Evolutionary conservation across 116 monocot species (phyloP).

Genomic region (Papilionanthe hybrid): DNA sequence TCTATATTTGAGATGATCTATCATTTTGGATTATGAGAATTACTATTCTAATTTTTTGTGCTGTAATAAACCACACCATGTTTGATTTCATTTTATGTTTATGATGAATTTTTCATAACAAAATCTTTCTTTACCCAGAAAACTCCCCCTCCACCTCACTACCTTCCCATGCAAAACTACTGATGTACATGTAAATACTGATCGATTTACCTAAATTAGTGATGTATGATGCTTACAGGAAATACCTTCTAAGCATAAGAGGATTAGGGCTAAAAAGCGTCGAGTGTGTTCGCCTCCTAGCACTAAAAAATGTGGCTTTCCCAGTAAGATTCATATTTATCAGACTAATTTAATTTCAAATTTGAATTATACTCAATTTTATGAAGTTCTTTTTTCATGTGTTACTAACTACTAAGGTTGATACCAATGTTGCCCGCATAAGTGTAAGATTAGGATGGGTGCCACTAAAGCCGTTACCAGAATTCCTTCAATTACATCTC

Average conservation of each 20-base stretch:
- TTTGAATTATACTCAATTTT: neutral
- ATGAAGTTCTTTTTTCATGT: slow-evolving; percentile 4
- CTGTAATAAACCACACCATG: neutral
- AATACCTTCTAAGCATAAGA: slow-evolving; percentile 13
- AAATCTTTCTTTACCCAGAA: neutral
- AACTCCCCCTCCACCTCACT: neutral
- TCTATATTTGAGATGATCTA: neutral
- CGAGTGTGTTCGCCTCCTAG: slow-evolving; percentile 10
- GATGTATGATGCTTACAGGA: slow-evolving; percentile 4
- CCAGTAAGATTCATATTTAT: neutral
- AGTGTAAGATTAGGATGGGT: slow-evolving; percentile 27
- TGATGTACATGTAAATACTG: neutral
- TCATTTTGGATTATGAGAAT: slow-evolving; percentile 2
- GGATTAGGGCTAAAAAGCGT: slow-evolving; percentile 15
- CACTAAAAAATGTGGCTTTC: slow-evolving; percentile 12
- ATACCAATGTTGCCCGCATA: slow-evolving; percentile 28
- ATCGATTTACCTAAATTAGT: neutral
- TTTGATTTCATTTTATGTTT: neutral
- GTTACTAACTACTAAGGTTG: slow-evolving; percentile 16
- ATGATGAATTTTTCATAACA: neutral
- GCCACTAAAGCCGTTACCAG: slow-evolving; percentile 23
- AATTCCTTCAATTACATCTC: slow-evolving; percentile 27
- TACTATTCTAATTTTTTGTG: neutral
- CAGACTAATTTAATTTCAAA: neutral
- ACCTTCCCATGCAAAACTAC: neutral